These are phyloP conservation scores for Pisolithus albus DNA, from an alignment of 768 basidiomycete species.

Conservation along the genomic window DNA sequence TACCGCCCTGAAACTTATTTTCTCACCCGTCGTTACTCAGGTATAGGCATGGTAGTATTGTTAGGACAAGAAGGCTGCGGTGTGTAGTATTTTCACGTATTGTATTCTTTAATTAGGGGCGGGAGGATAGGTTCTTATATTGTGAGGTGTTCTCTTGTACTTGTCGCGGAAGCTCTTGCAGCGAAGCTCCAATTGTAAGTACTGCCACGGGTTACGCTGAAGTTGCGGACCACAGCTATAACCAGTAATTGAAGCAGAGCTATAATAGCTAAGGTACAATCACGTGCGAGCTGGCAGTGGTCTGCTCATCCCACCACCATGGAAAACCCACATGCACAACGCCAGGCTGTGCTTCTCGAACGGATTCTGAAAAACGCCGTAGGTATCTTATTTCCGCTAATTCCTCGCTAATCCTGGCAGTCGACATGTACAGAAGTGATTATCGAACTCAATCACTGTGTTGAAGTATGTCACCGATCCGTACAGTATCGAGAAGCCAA, in stretches of 20 bases:
- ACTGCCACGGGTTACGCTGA: too few species aligned
- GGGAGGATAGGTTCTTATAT: too few species aligned
- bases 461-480: slow-evolving; percentile 51
- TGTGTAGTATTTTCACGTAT: background rate
- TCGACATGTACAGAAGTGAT: slow-evolving; percentile 92
- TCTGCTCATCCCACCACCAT: slow-evolving; percentile 32
- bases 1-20: slow-evolving; percentile 8
- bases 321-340: slow-evolving; percentile 95
- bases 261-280: too few species aligned
- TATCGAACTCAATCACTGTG: slow-evolving; percentile 79
- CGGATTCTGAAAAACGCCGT: slow-evolving; percentile 89
- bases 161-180: too few species aligned
- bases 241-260: too few species aligned
- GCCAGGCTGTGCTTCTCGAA: slow-evolving; percentile 85
- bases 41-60: too few species aligned
- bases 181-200: too few species aligned
- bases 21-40: background rate
- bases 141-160: too few species aligned
- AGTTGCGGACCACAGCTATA: too few species aligned
- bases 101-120: background rate
- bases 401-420: slow-evolving; percentile 31
- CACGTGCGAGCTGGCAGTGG: too few species aligned
- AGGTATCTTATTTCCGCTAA: slow-evolving; percentile 20
- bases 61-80: too few species aligned
- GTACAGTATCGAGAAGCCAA: background rate